phyloP scores from a whole-genome alignment of 2,329 filamentous ascomycete genomes.

The Sporothrix humicola region DNA sequence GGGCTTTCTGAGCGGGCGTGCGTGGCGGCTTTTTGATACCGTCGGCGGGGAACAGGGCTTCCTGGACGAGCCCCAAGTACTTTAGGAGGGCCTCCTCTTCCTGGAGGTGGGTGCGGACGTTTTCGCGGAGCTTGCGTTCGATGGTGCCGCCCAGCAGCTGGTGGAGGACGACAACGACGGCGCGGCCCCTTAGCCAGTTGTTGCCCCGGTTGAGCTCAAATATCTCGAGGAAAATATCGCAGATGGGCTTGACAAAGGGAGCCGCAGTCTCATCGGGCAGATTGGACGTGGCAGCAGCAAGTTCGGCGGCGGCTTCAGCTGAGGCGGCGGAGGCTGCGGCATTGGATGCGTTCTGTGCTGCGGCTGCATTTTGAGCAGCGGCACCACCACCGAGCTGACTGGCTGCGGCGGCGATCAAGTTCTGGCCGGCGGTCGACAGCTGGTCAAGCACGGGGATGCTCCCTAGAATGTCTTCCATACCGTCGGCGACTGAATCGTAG shows the following conservation, averaged over 20 bases:
- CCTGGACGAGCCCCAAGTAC: constrained; percentile 75
- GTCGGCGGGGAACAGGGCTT: constrained; percentile 67
- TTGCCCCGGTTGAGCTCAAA: constrained; percentile 95
- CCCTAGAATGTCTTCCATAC: constrained; percentile 96
- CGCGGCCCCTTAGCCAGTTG: constrained; percentile 94
- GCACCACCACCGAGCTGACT: constrained; percentile 63
- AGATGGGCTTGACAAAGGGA: constrained; percentile 97
- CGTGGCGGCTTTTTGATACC: constrained; percentile 55
- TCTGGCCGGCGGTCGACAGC: constrained; percentile 89
- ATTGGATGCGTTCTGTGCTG: constrained; percentile 11
- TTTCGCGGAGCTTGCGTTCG: constrained; percentile 91
- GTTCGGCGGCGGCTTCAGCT: constrained; percentile 36
- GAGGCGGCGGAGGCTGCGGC: not conserved
- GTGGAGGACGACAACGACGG: constrained; percentile 94
- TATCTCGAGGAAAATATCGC: constrained; percentile 93
- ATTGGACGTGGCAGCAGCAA: constrained; percentile 69
- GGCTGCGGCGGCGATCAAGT: constrained; percentile 78
- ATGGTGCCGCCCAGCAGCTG: constrained; percentile 95
- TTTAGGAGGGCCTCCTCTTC: constrained; percentile 82
- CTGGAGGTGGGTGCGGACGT: constrained; percentile 72
- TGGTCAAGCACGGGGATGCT: constrained; percentile 96
- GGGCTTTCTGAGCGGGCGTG: constrained; percentile 74
- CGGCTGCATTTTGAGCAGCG: not conserved
- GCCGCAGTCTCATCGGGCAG: constrained; percentile 72
- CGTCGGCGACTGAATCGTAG: constrained; percentile 95